These are phyloP conservation scores for Oxytropis ochrocephala DNA, from an alignment of 306 rosid genomes.

Conservation along the genomic window DNA sequence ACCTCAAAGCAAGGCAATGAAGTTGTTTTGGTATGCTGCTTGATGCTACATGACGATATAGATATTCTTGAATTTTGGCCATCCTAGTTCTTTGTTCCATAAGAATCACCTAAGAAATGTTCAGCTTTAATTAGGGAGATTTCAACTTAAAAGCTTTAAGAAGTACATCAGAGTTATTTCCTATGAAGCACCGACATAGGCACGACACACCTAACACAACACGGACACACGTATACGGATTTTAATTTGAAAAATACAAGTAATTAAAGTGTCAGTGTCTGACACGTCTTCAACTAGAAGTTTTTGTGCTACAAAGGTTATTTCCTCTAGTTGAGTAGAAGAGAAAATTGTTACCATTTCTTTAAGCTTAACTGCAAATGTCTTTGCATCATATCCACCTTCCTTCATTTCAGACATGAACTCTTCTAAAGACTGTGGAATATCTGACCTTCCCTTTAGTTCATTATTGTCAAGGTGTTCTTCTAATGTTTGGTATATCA, in stretches of 20 bases:
- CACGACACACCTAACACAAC: too few relatives aligned
- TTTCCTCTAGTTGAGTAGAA: background rate
- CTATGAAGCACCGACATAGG: too few relatives aligned
- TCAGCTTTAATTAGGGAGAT: background rate
- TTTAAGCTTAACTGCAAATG: constrained; percentile 84
- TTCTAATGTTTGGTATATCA: constrained; percentile 69
- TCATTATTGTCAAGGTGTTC: constrained; percentile 64
- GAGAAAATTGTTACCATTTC: constrained; percentile 54
- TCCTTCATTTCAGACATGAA: constrained; percentile 73
- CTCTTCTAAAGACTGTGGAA: constrained; percentile 82
- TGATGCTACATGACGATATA: constrained; percentile 94
- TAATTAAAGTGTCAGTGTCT: too few relatives aligned
- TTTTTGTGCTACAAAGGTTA: too few relatives aligned
- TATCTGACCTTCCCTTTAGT: constrained; percentile 65
- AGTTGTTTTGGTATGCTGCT: constrained; percentile 99
- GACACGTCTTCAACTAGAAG: too few relatives aligned
- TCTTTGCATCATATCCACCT: constrained; percentile 57
- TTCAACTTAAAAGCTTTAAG: background rate
- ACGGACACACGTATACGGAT: too few relatives aligned
- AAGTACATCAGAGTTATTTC: background rate
- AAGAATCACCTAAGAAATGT: constrained; percentile 48
- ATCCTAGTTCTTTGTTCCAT: constrained; percentile 84
- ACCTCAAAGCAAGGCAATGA: constrained; percentile 78
- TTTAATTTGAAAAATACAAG: too few relatives aligned
- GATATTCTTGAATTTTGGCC: constrained; percentile 94